Evolutionary conservation across 2,329 filamentous ascomycete genomes (phyloP), one percentile per base, ranked within the genome.

Genomic region (Trichoderma semiorbis): DNA sequence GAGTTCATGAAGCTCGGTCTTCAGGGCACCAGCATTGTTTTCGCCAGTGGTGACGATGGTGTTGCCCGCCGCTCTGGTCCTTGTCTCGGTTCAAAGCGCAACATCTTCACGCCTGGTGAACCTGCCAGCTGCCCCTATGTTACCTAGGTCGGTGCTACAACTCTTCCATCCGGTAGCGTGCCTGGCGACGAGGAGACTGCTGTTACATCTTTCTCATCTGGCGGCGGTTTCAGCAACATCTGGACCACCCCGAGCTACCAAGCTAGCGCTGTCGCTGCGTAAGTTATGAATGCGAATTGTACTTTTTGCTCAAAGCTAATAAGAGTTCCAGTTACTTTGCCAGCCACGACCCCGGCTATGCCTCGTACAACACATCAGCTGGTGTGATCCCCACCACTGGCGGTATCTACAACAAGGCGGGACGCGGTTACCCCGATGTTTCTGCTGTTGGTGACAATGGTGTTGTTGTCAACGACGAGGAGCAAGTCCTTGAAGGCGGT

Each of bases 1-100:
- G 86, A 88, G 80, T 88, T 86, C 77, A 84, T 88, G 83, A 89
- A 89, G 80, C 83, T 89, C 2, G 86, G 84, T 21, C 82, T 88
- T 8, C 83, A 84, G 75, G 86, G 86, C 24, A 81, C 87, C 12
- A 84, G 84, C 1, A 78, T 88, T 21, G 70, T 88, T 39, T 85
- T 84, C 73, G 83, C 85, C 3, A 73, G 70, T 34, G 73, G 75
- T 21, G 75, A 76, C 53, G 64, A 73, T 24, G 75, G 75, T 14
- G 75, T 76, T 8, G 75, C 74, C 14, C 69, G 69, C n/a, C 58
- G 69, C 34, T 47, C 62, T 26, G 72, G 73, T 21, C 14, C 61
- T 57, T 76, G 75, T 61, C 74, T 76, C 5, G 75, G 75, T 7
- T 65, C 73, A 24, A 78, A 80, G 36, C 76, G 80, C n/a, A 81